A percentile compares a stretch with the other conserved stretches of the same genome.
phyloP scores from a whole-genome alignment of 495 filamentous ascomycete genomes.

The Trichocladium antarcticum region DNA sequence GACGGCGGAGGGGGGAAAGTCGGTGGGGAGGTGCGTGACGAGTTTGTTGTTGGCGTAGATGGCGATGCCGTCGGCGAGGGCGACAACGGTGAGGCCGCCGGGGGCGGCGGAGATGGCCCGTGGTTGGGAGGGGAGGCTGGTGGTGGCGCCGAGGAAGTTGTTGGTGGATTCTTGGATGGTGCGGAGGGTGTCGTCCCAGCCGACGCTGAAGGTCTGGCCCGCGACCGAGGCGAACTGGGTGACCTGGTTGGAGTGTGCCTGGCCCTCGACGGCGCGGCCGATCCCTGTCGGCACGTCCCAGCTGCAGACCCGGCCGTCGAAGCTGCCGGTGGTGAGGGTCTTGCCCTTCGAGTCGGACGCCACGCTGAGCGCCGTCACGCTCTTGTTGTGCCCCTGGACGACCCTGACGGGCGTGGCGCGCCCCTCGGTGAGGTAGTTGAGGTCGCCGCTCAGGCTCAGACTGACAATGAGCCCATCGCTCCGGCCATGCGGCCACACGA shows the following conservation, averaged over 20 bases:
- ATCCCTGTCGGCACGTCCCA: slow-evolving; percentile 66
- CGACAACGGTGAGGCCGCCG: slow-evolving; percentile 47
- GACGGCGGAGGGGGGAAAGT: slow-evolving; percentile 55
- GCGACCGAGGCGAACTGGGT: slow-evolving; percentile 54
- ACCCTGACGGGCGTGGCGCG: slow-evolving; percentile 55
- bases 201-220: slow-evolving; percentile 67
- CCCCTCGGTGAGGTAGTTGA: slow-evolving; percentile 75
- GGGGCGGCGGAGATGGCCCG: slow-evolving; percentile 38
- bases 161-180: slow-evolving; percentile 51
- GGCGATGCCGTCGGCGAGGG: slow-evolving; percentile 52
- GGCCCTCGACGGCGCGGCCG: slow-evolving; percentile 60
- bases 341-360: slow-evolving; percentile 36
- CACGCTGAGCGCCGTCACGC: slow-evolving; percentile 62
- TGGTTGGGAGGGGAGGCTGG: slow-evolving; percentile 42
- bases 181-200: slow-evolving; percentile 91
- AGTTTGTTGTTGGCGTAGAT: slow-evolving; percentile 51
- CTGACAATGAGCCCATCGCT: slow-evolving; percentile 81
- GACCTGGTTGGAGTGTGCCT: slow-evolving; percentile 71
- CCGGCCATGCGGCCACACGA: slow-evolving; percentile 79
- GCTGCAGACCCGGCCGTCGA: slow-evolving; percentile 71
- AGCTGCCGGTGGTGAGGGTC: slow-evolving; percentile 79
- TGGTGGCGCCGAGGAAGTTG: slow-evolving; percentile 37
- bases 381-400: slow-evolving; percentile 89
- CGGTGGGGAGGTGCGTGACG: slow-evolving; percentile 35
- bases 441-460: slow-evolving; percentile 73